Evolutionary conservation across 768 basidiomycete species (phyloP).

Genomic region (Suillus weaverae): DNA sequence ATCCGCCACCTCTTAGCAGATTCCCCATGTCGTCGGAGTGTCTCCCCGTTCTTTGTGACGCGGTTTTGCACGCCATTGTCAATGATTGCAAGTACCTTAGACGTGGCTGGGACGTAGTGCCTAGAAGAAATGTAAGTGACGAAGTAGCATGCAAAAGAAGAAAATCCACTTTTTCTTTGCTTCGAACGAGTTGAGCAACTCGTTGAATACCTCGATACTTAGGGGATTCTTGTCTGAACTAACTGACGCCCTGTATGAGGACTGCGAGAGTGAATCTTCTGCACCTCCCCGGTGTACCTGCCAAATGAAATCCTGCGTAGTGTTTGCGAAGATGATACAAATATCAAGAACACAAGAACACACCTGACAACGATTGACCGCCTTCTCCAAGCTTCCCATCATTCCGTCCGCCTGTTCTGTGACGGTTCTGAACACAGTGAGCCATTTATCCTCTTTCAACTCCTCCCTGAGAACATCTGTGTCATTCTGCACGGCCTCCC

Average conservation of each 20-base stretch:
- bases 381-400: conserved; percentile 96
- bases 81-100: conserved; percentile 89
- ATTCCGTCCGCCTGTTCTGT: conserved; percentile 95
- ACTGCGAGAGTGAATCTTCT: conserved; percentile 43
- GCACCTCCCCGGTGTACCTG: conserved; percentile 64
- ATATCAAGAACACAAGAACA: conserved; percentile 26
- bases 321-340: conserved; percentile 3
- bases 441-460: conserved; percentile 95
- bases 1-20: conserved; percentile 84
- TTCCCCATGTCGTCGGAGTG: conserved; percentile 84
- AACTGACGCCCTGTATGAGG: conserved; percentile 46
- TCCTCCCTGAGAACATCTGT: conserved; percentile 85
- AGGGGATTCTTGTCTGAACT: conserved; percentile 52
- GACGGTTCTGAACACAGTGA: conserved; percentile 91
- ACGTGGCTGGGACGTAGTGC: conserved; percentile 93
- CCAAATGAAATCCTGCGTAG: conserved; percentile 76
- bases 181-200: conserved; percentile 73
- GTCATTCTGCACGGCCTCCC: conserved; percentile 79
- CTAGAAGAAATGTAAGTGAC: conserved; percentile 39
- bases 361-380: conserved; percentile 86
- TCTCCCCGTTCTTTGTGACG: conserved; percentile 96
- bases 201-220: conserved; percentile 62
- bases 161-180: conserved; percentile 80
- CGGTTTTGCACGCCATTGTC: conserved; percentile 93
- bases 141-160: conserved; percentile 10